phyloP scores from a whole-genome alignment of 805 yeast genomes.

The Osmozyma mogii region DNA sequence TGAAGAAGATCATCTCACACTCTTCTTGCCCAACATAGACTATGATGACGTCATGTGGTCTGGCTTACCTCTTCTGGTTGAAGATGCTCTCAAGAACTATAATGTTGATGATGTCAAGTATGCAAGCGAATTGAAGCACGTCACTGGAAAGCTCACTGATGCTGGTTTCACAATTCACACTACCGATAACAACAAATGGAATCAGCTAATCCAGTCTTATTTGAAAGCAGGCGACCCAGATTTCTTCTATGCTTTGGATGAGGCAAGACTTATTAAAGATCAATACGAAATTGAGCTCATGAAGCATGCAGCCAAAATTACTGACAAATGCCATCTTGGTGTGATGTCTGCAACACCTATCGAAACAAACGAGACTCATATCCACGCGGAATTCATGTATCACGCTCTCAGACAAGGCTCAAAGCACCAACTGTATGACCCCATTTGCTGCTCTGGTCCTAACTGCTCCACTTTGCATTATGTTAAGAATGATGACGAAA shows the following conservation, averaged over 20 bases:
- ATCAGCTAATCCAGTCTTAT: slow-evolving; percentile 23
- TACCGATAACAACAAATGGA: slow-evolving; percentile 47
- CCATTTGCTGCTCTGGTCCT: slow-evolving; percentile 92
- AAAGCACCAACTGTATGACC: slow-evolving; percentile 82
- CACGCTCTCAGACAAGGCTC: slow-evolving; percentile 94
- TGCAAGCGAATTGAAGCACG: slow-evolving; percentile 38
- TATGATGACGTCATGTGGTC: slow-evolving; percentile 94
- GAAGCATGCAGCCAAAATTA: slow-evolving; percentile 74
- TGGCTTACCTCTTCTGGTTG: slow-evolving; percentile 68
- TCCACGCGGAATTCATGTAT: slow-evolving; percentile 92
- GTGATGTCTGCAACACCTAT: slow-evolving; percentile 91
- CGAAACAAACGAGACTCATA: slow-evolving; percentile 80
- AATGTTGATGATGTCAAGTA: slow-evolving; percentile 82
- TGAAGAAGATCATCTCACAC: slow-evolving; percentile 45
- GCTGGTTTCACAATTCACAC: slow-evolving; percentile 33
- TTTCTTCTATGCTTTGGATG: slow-evolving; percentile 71
- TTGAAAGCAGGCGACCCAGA: slow-evolving; percentile 39
- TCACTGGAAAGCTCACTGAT: slow-evolving; percentile 21
- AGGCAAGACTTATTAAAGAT: slow-evolving; percentile 79
- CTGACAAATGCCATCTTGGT: slow-evolving; percentile 82
- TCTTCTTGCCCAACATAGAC: slow-evolving; percentile 80
- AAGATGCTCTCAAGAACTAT: slow-evolving; percentile 54
- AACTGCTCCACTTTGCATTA: slow-evolving; percentile 89
- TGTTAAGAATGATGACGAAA: slow-evolving; percentile 60
- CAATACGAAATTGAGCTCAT: slow-evolving; percentile 67